Evolutionary conservation across 2,329 filamentous ascomycete species (phyloP).

Genomic region (Penicillium hordei): DNA sequence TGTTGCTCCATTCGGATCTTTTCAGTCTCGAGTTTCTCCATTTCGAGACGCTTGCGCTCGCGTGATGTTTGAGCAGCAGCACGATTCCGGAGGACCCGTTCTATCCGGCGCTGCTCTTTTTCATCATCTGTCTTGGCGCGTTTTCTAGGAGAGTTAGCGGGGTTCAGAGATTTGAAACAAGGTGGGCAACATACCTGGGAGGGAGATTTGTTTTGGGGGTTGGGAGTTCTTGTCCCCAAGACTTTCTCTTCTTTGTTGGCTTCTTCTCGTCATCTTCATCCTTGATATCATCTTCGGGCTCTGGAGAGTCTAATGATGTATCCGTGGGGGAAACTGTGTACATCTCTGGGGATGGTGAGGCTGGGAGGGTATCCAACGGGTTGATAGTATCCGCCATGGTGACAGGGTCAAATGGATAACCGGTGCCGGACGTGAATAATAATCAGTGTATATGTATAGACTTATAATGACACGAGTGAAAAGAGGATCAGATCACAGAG

Average conservation of each 20-base stretch:
- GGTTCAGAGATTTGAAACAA: neutral
- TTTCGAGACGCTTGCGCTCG: conserved; percentile 85
- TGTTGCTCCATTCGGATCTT: conserved; percentile 66
- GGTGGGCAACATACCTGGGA: conserved; percentile 63
- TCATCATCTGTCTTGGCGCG: conserved; percentile 98
- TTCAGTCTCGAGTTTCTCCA: conserved; percentile 74
- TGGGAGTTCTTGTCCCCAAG: conserved; percentile 95
- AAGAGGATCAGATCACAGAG: conserved; percentile 15
- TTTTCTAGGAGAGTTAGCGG: conserved; percentile 60
- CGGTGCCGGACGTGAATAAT: conserved; percentile 18
- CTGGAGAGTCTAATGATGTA: conserved; percentile 37
- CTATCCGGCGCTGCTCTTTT: conserved; percentile 96
- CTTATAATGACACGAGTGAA: conserved; percentile 9
- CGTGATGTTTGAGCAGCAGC: conserved; percentile 94
- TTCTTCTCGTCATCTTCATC: conserved; percentile 61
- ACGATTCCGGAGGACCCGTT: conserved; percentile 94
- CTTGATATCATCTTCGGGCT: conserved; percentile 23
- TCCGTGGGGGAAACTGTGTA: conserved; percentile 44
- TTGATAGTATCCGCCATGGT: conserved; percentile 37
- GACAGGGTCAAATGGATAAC: conserved; percentile 15
- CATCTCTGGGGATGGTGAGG: conserved; percentile 35
- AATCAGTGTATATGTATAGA: conserved; percentile 5
- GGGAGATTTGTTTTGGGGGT: conserved; percentile 96
- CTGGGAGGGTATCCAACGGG: conserved; percentile 34
- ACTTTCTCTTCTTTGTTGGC: conserved; percentile 89